phyloP scores from a whole-genome alignment of 371 early-diverging fungal genomes.

The Zychaea mexicana region DNA sequence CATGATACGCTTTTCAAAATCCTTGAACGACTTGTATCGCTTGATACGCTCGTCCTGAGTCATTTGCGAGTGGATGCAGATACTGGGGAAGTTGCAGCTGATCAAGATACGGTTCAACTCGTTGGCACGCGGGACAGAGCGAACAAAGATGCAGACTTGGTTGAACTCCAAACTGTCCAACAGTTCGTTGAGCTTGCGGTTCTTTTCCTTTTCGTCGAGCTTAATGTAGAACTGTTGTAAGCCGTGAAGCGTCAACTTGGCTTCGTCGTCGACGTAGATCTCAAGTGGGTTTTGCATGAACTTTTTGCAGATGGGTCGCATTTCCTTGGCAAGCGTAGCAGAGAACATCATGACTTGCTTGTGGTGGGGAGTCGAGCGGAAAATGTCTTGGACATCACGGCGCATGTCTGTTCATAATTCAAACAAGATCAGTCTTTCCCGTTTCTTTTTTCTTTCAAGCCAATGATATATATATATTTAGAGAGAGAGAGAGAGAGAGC shows the following conservation, averaged over 20 bases:
- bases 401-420: slow-evolving; percentile 83
- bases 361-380: slow-evolving; percentile 90
- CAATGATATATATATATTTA: too few species aligned
- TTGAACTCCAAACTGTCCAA: slow-evolving; percentile 95
- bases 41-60: slow-evolving; percentile 90
- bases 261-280: slow-evolving; percentile 98
- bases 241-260: slow-evolving; percentile 97
- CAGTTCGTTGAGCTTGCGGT: slow-evolving; percentile 92
- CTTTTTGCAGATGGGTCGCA: slow-evolving; percentile 91
- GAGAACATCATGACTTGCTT: slow-evolving; percentile 99
- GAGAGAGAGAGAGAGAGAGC: too few species aligned
- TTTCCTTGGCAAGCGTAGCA: slow-evolving; percentile 93
- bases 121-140: slow-evolving; percentile 87
- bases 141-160: slow-evolving; percentile 98
- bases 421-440: too few species aligned
- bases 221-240: slow-evolving; percentile 95
- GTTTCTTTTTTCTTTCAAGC: too few species aligned
- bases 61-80: slow-evolving; percentile 93
- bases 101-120: slow-evolving; percentile 86
- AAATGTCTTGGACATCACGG: slow-evolving; percentile 95
- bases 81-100: slow-evolving; percentile 93
- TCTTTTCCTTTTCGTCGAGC: slow-evolving; percentile 88
- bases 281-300: slow-evolving; percentile 98
- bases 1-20: slow-evolving; percentile 92
- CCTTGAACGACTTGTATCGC: slow-evolving; percentile 96